Evolutionary conservation across 805 yeast species (phyloP), one percentile per base, ranked within the genome.

Genomic region (Yueomyces sp.): DNA sequence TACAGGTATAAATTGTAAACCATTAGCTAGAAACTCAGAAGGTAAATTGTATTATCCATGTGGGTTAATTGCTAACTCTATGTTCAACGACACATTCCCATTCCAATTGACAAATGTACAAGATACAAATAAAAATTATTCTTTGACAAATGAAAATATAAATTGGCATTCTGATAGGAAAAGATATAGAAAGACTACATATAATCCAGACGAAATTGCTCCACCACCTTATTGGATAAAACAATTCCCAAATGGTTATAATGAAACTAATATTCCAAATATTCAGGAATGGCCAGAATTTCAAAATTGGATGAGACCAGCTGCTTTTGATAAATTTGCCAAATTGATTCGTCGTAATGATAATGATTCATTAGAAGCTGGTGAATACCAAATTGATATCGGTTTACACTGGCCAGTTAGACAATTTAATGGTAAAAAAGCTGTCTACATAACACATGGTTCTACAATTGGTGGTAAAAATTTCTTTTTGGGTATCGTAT

Each of bases 241-340:
- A 49, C 66, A 56, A 65, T 90, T 63, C 60, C 97, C 97, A 2
- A 65, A 87, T 47, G 97, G 97, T 0, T 90, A 92, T 65, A 85
- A 82, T n/a, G 79, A 74, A 33, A 76, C 75, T 4, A 86, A 85
- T 60, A 53, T 90, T 47, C 95, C 94, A 3, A 81, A 84, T 56
- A 59, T 90, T 40, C 71, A 84, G 2, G 58, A 65, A 36, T 79
- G 92, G 86, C 90, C 85, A 57, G 79, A 79, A 50, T 74, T 90
- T 53, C 95, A 87, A 67, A 90, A 87, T 62, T 90, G 98, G 98
- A 90, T 90, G 96, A 77, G 94, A 55, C 79, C 90, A 2, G 79
- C 88, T 5, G 92, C 85, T 0, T 67, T 84, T 47, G 73, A 88
- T 19, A 65, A 69, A 26, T 81, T 81, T 58, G 73, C 79, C 49